Evolutionary conservation across 441 rosid species (phyloP), one percentile per base, ranked within the genome.

Genomic region (Theobroma grandiflorum): DNA sequence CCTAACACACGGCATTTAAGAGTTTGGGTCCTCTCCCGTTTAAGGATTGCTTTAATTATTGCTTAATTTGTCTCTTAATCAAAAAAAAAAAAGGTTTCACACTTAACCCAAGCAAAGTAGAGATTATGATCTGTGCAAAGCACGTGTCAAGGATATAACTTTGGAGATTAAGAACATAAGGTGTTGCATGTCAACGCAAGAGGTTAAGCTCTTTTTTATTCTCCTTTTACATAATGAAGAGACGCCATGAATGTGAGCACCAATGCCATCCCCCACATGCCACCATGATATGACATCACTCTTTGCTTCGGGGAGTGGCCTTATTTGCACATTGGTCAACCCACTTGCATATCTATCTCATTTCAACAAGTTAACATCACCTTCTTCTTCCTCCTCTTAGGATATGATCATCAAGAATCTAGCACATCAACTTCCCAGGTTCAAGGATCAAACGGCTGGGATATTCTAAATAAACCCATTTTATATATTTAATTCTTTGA

Each of bases 321-420:
- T 37, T 6, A 9, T 40, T 26, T 50, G 2, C 35, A 49, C 37
- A 38, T 16, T 8, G 63, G 79, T 59, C 79, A 78, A 68, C 76
- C 53, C 71, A 40, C 75, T 72, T 69, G n/a, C 40, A 65, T 16
- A n/a, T 22, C 20, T 2, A 53, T 55, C 31, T 35, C 63, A n/a
- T 52, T 10, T 18, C 1, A 37, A 31, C 57, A 72, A 50, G 18
- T 26, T 53, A 62, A 52, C 35, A 53, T 20, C 16, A 6, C 16
- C 31, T 7, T 33, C 20, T 5, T 9, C 16, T 38, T 68, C 20
- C 4, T n/a, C 2, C 6, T 33, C 12, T 31, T 33, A 12, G 49
- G 57, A 38, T 69, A 35, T n/a, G 10, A 66, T 69, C 76, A 77
- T 82, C 75, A 14, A 78, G 75, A 78, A 78, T 82, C 79, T 49